Conservation (phyloP, 768 basidiomycete genomes). For the Amanita rubescens region DNA sequence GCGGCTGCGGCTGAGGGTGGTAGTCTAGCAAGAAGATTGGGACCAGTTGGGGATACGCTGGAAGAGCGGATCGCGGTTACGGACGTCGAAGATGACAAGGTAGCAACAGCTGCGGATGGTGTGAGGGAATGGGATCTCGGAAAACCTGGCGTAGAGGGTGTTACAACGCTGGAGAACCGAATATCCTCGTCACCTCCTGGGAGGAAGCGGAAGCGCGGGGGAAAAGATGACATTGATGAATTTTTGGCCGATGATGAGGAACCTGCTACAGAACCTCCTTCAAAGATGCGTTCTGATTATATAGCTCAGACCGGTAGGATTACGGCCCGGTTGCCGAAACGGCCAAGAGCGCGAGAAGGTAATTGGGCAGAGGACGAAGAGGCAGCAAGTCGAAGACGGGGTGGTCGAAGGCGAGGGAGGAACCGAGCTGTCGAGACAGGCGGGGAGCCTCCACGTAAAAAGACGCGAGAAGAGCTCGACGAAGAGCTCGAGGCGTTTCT, state of each 20-base stretch:
- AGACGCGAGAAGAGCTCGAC: slow-evolving; percentile 73
- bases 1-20: background rate
- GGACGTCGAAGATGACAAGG: slow-evolving; percentile 13
- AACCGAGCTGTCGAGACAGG: slow-evolving; percentile 19
- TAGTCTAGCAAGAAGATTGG: background rate
- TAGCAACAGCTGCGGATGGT: background rate
- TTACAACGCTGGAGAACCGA: background rate
- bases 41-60: background rate
- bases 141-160: slow-evolving; percentile 3
- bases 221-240: slow-evolving; percentile 39
- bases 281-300: slow-evolving; percentile 65
- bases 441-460: slow-evolving; percentile 30
- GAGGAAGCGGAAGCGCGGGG: slow-evolving; percentile 19
- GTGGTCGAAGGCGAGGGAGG: slow-evolving; percentile 14
- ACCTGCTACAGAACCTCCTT: slow-evolving; percentile 23
- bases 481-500: slow-evolving; percentile 79
- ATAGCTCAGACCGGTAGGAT: slow-evolving; percentile 44
- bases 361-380: slow-evolving; percentile 7
- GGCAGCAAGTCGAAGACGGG: slow-evolving; percentile 14
- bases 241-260: slow-evolving; percentile 47
- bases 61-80: slow-evolving; percentile 3
- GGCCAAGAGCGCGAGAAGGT: slow-evolving; percentile 20
- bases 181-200: background rate
- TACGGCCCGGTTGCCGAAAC: slow-evolving; percentile 38
- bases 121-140: slow-evolving; percentile 7